Conservation (phyloP, 2,329 filamentous ascomycete species). For the Tolypocladium nubicola region DNA sequence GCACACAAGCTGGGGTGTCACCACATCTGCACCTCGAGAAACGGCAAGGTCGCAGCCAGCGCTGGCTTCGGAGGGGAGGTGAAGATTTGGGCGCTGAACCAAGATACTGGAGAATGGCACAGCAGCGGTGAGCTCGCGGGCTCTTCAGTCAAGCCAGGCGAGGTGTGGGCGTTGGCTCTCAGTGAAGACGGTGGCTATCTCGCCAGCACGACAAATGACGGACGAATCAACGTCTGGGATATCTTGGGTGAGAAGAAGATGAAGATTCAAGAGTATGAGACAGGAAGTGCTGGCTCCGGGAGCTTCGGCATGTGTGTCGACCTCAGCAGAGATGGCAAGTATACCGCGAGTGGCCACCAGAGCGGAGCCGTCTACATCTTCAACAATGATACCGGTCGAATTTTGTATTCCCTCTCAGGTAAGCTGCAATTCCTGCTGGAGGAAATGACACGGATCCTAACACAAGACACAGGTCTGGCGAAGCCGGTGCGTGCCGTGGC, state of each 20-base stretch:
- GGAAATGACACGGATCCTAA: not conserved
- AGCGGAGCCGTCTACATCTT: constrained; percentile 91
- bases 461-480: constrained; percentile 51
- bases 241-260: constrained; percentile 40
- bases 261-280: constrained; percentile 78
- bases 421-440: constrained; percentile 13
- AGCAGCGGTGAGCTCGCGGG: constrained; percentile 28
- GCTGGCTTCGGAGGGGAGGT: constrained; percentile 85
- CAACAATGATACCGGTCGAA: constrained; percentile 77
- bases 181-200: constrained; percentile 76
- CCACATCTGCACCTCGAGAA: constrained; percentile 62
- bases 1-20: constrained; percentile 88
- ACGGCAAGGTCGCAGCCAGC: constrained; percentile 66
- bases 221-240: constrained; percentile 84
- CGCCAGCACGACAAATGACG: constrained; percentile 80
- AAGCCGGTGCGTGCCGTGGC: constrained; percentile 77
- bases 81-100: constrained; percentile 64
- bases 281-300: constrained; percentile 56
- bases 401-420: constrained; percentile 79
- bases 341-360: constrained; percentile 87
- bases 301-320: constrained; percentile 87
- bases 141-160: constrained; percentile 47
- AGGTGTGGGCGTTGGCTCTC: constrained; percentile 80
- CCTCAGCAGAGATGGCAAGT: constrained; percentile 65
- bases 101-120: constrained; percentile 45